A percentile compares a stretch with the other conserved stretches of the same genome.
phyloP scores from a whole-genome alignment of 176 grass and related monocot genomes.

The Hordeum marinum region DNA sequence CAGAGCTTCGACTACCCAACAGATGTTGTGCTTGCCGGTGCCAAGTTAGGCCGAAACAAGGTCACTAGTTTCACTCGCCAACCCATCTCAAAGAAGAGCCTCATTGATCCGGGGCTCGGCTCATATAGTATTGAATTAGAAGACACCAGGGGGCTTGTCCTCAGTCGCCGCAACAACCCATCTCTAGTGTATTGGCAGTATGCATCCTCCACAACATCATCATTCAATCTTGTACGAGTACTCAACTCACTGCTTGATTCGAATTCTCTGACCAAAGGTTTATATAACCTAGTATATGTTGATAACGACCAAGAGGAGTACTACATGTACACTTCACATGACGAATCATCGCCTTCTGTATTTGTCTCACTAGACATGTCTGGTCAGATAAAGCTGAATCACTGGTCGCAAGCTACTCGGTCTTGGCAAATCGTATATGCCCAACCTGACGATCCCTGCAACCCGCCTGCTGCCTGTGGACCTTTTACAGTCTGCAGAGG shows the following conservation, averaged over 20 bases:
- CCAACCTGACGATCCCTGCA: neutral
- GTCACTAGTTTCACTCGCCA: neutral
- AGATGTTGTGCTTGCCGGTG: neutral
- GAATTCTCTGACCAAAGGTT: neutral
- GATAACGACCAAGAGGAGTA: neutral
- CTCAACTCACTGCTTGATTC: neutral
- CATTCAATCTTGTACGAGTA: neutral
- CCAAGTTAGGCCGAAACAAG: neutral
- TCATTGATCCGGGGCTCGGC: neutral
- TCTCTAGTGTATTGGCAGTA: neutral
- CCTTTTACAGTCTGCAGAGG: neutral
- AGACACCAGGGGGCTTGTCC: neutral
- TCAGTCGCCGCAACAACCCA: neutral
- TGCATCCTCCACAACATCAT: neutral
- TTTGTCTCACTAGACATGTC: neutral
- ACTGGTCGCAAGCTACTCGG: neutral
- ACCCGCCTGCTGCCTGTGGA: neutral
- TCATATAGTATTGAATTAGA: neutral
- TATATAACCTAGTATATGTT: neutral
- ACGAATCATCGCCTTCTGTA: neutral
- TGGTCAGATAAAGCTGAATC: neutral
- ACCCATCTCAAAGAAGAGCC: neutral
- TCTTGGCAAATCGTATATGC: neutral
- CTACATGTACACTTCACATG: neutral
- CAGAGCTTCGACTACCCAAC: neutral